Evolutionary conservation across 306 rosid species (phyloP), one percentile per base, ranked within the genome.

Genomic region (Trifolium dubium): DNA sequence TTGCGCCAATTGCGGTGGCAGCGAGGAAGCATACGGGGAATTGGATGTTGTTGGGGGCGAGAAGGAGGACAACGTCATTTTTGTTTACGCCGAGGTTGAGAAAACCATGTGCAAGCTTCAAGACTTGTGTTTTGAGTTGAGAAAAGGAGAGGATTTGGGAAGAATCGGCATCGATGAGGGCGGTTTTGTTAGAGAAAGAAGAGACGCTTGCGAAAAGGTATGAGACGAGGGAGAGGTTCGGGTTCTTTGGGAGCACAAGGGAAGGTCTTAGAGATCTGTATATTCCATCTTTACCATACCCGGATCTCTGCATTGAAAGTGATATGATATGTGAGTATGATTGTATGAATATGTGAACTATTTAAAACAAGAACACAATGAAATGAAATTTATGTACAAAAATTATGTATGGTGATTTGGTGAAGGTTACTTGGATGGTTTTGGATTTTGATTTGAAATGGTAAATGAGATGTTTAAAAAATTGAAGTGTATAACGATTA

Each of bases 181-280:
- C 98, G 4, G 88, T 82, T 69, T 82, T 90, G 77, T 77, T 30
- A 0, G 90, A 72, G 41, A 82, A 85, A 19, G 89, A 82, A 2
- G 88, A 71, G 8, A 80, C 61, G 6, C 63, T 77, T 54, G 79
- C 30, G 86, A 89, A 93, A 69, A 93, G 88, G 74, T 87, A 89
- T 0, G 98, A 80, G 58, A 78, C 87, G 40, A 89, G 50, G 5
- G 96, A 87, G 66, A 87, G 87, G 44, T 82, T 82, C 2, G 84
- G 83, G 10, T 87, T 80, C 0, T 44, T 72, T 51, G 97, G 93
- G 0, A 93, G 59, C 13, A 29, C 31, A 5, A 85, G 66, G 10
- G 88, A 71, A 2, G 98, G 97, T 66, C 96, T 79, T 3, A 82
- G 83, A 2, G 98, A 93, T 82, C 97, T 72, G 85, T 78, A 90